Evolutionary conservation across 495 filamentous ascomycete genomes (phyloP).

Genomic region (Penicillium dipodomyicola): DNA sequence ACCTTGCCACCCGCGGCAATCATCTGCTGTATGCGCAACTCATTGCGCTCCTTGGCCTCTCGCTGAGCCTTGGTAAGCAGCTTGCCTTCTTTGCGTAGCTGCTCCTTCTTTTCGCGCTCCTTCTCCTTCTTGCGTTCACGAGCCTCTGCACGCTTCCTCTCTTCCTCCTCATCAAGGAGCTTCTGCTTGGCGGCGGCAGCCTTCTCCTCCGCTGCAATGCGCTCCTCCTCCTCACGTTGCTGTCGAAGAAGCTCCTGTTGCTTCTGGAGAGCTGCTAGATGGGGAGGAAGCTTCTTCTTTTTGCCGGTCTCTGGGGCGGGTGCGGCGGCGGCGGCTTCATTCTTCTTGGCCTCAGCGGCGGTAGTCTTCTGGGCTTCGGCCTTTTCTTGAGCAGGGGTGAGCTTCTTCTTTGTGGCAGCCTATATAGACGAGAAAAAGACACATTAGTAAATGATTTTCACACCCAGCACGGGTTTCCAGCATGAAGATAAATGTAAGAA

Average conservation of each 20-base stretch:
- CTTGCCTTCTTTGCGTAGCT: slow-evolving; percentile 93
- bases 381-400: slow-evolving; percentile 37
- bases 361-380: slow-evolving; percentile 30
- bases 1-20: slow-evolving; percentile 79
- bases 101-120: slow-evolving; percentile 93
- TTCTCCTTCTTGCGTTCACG: slow-evolving; percentile 85
- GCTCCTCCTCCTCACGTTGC: slow-evolving; percentile 73
- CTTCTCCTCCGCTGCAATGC: slow-evolving; percentile 67
- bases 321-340: slow-evolving; percentile 35
- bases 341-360: slow-evolving; percentile 44
- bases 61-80: slow-evolving; percentile 92
- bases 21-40: slow-evolving; percentile 92
- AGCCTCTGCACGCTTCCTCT: slow-evolving; percentile 67
- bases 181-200: slow-evolving; percentile 68
- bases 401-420: slow-evolving; percentile 63
- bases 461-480: neutral
- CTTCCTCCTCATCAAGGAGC: slow-evolving; percentile 69
- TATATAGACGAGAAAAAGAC: slow-evolving; percentile 29
- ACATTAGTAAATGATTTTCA: slow-evolving; percentile 5
- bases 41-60: slow-evolving; percentile 77
- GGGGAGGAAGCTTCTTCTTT: slow-evolving; percentile 87
- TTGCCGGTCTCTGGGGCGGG: slow-evolving; percentile 59
- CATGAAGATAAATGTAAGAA: slow-evolving; percentile 4
- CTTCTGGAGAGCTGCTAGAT: slow-evolving; percentile 78
- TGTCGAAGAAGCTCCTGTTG: slow-evolving; percentile 81